phyloP scores from a whole-genome alignment of 495 filamentous ascomycete species.

The Neohortaea acidophila region DNA sequence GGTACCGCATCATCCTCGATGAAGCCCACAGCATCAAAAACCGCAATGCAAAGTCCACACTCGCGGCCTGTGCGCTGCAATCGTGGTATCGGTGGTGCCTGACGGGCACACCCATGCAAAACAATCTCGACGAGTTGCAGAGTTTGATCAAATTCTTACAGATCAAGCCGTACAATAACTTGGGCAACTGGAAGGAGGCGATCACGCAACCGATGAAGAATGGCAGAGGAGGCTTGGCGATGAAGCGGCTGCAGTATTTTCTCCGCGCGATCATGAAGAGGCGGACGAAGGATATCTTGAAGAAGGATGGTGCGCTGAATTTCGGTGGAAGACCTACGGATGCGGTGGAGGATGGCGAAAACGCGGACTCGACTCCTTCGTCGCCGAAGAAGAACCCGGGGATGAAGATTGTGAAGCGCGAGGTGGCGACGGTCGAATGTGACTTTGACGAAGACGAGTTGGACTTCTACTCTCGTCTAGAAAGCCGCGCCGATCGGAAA shows the following conservation, averaged over 20 bases:
- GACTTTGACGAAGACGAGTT: conserved; percentile 68
- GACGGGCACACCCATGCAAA: conserved; percentile 92
- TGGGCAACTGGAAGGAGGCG: conserved; percentile 70
- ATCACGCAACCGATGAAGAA: conserved; percentile 77
- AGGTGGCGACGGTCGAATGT: conserved; percentile 62
- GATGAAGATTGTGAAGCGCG: conserved; percentile 77
- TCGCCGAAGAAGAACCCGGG: conserved; percentile 32
- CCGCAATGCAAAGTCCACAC: conserved; percentile 82
- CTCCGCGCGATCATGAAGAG: conserved; percentile 94
- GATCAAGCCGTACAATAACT: conserved; percentile 77
- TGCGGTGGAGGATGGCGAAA: conserved; percentile 33
- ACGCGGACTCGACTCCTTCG: too few species aligned
- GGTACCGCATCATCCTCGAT: conserved; percentile 90
- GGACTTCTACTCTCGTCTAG: conserved; percentile 70
- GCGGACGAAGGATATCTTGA: conserved; percentile 86
- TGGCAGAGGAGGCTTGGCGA: conserved; percentile 74
- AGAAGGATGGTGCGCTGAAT: conserved; percentile 60
- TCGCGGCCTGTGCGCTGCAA: conserved; percentile 66
- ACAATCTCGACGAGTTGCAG: conserved; percentile 93
- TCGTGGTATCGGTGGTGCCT: conserved; percentile 88
- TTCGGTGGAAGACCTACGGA: conserved; percentile 44
- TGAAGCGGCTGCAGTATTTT: conserved; percentile 64
- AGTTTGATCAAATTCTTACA: conserved; percentile 81
- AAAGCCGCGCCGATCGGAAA: conserved; percentile 67
- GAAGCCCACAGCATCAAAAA: conserved; percentile 99